Evolutionary conservation across 2,329 filamentous ascomycete species (phyloP), one percentile per base, ranked within the genome.

Genomic region (Fusarium siculi): DNA sequence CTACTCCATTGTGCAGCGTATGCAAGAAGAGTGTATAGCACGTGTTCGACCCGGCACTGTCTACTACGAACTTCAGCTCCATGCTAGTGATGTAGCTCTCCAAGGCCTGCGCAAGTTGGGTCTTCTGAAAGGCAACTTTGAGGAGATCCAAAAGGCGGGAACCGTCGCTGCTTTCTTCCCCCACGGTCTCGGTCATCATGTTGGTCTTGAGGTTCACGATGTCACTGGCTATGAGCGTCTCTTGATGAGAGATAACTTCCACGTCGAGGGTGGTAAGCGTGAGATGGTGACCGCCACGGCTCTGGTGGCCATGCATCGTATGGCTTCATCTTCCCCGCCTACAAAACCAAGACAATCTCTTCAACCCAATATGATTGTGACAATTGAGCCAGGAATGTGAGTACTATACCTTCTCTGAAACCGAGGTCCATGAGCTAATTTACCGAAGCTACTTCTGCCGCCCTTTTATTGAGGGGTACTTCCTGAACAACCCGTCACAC

Each of bases 21-120:
- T 98, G 94, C 95, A 97, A 82, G 85, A 87, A 12, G 87, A 90
- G 61, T 95, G 92, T 75, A 93, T 97, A 77, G 84, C 84, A 11
- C 86, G 89, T 74, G 85, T 97, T 28, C 87, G 87, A 44, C 93
- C 93, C 0, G 93, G 93, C 5, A 88, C 91, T 3, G 82, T 88
- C 37, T 97, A 92, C 86, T 88, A 92, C 55, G 87, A 92, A 74
- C 87, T 97, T 21, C 93, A 97, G 78, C 84, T 92, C 7, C 86
- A 90, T 68, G 94, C 95, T 2, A 91, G 93, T 56, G 85, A 89
- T 40, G 89, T 97, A 28, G 94, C 93, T 7, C 89, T 93, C 34
- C 84, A 88, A 28, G 94, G 93, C 3, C 83, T 98, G 39, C 82
- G 94, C 53, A 83, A 86, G 50, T 84, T 97, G 9, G 94, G 94